A percentile compares a stretch with the other conserved stretches of the same genome.
These are phyloP conservation scores for Dioszegia hungarica DNA, from an alignment of 768 basidiomycete species.

Conservation along the genomic window DNA sequence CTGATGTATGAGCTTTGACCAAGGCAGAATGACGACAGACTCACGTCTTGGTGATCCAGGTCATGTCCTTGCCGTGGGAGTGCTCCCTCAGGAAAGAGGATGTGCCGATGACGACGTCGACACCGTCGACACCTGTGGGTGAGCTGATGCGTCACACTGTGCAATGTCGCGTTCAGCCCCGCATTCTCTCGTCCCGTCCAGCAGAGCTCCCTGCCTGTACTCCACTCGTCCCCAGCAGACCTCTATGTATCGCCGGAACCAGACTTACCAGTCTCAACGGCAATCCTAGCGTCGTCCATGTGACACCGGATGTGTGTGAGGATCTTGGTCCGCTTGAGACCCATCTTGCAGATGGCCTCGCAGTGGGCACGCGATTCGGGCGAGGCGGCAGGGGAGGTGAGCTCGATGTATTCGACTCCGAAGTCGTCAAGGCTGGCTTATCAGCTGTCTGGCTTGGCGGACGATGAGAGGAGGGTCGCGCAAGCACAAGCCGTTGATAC, in stretches of 20 bases:
- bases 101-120: conserved; percentile 98
- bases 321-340: conserved; percentile 72
- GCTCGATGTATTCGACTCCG: conserved; percentile 98
- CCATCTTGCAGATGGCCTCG: conserved; percentile 98
- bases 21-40: background rate
- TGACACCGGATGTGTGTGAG: conserved; percentile 98
- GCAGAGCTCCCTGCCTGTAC: background rate
- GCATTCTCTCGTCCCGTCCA: no score
- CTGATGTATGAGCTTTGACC: conserved; percentile 50
- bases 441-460: no score
- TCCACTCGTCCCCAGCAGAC: background rate
- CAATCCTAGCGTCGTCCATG: conserved; percentile 98
- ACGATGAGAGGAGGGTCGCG: no score
- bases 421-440: conserved; percentile 72
- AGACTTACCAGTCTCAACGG: conserved; percentile 74
- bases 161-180: background rate
- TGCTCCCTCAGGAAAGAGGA: conserved; percentile 99
- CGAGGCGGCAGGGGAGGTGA: conserved; percentile 95
- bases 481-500: no score
- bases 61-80: conserved; percentile 99
- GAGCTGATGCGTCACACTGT: background rate
- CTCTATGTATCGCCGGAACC: conserved; percentile 51
- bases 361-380: conserved; percentile 91
- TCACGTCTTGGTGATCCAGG: conserved; percentile 84
- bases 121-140: conserved; percentile 73